Evolutionary conservation across 495 filamentous ascomycete genomes (phyloP), one percentile per base, ranked within the genome.

Genomic region (Sordaria brevicollis): DNA sequence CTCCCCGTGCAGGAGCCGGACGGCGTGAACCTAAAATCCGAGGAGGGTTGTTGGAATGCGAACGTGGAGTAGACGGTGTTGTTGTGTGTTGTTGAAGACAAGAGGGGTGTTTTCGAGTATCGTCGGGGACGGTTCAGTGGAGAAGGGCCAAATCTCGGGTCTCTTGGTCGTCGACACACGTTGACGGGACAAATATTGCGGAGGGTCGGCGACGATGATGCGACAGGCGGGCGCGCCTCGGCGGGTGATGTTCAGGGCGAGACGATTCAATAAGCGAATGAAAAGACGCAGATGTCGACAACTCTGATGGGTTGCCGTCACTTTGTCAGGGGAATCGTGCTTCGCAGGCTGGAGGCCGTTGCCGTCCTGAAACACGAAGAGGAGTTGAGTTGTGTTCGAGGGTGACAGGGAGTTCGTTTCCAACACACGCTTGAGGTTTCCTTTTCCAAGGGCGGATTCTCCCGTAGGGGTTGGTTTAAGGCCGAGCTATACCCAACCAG

Each of bases 351-450:
- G 75, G 73, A 76, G 70, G 75, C 74, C 67, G 78, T 74, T 75
- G 77, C 72, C 68, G 74, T 73, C 77, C 80, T 83, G 81, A 83
- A 83, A 84, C 80, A 81, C 75, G 72, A 68, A 66, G 78, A 79
- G 78, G 75, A 77, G 78, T 74, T 80, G 79, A 76, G 78, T 70
- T 62, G 75, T 71, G 75, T 77, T 80, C 70, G 79, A 76, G 73
- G 67, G 73, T 71, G 71, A 67, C 74, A 74, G 62, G 70, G 76
- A 74, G 74, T 73, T 75, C 74, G 74, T 75, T 72, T 69, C 43
- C 68, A 66, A 65, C 65, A 36, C 57, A 71, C 68, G 67, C 34
- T 67, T 29, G 43, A 54, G 43, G 21, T 54, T 54, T 25, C 35
- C 43, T 62, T n/a, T 62, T 25, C 29, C 29, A 62, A 62, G 49